These are phyloP conservation scores for Aspergillus flavus DNA, from an alignment of 2,329 filamentous ascomycete species.

Conservation along the genomic window DNA sequence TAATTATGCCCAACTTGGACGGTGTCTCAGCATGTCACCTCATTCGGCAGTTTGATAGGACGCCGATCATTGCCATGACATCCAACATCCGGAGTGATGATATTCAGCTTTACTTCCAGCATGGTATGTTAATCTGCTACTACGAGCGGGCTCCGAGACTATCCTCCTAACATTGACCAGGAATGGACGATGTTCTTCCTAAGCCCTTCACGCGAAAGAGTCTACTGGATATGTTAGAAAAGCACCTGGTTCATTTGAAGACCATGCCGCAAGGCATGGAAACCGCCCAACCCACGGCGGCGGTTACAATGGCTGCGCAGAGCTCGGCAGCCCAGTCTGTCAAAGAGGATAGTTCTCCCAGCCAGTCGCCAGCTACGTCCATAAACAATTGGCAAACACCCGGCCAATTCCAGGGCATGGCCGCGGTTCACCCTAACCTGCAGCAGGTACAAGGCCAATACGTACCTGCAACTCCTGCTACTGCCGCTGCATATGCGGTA, in stretches of 20 bases:
- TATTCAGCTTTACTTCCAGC: slow-evolving; percentile 94
- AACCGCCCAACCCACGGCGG: slow-evolving; percentile 43
- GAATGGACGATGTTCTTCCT: slow-evolving; percentile 95
- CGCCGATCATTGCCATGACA: slow-evolving; percentile 96
- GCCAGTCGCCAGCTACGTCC: slow-evolving; percentile 61
- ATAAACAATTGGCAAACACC: slow-evolving; percentile 67
- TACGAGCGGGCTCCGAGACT: neutral
- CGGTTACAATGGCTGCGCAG: slow-evolving; percentile 51
- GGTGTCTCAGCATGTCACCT: slow-evolving; percentile 93
- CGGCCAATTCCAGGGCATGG: slow-evolving; percentile 59
- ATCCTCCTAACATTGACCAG: slow-evolving; percentile 51
- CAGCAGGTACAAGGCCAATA: slow-evolving; percentile 47
- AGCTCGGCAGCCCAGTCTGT: slow-evolving; percentile 58
- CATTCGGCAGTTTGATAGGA: slow-evolving; percentile 81
- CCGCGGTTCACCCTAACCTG: slow-evolving; percentile 55
- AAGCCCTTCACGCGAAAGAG: slow-evolving; percentile 94
- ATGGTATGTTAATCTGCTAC: slow-evolving; percentile 64
- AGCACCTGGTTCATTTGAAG: slow-evolving; percentile 82
- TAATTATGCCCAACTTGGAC: slow-evolving; percentile 96
- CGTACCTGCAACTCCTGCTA: slow-evolving; percentile 39
- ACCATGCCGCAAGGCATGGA: slow-evolving; percentile 64
- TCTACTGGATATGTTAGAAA: slow-evolving; percentile 82
- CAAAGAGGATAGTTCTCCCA: slow-evolving; percentile 66
- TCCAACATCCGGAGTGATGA: slow-evolving; percentile 97
- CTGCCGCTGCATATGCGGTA: slow-evolving; percentile 41